A percentile compares a stretch with the other conserved stretches of the same genome.
These are phyloP conservation scores for Colletotrichum ledebouriae DNA, from an alignment of 2,329 filamentous ascomycete genomes.

Conservation along the genomic window DNA sequence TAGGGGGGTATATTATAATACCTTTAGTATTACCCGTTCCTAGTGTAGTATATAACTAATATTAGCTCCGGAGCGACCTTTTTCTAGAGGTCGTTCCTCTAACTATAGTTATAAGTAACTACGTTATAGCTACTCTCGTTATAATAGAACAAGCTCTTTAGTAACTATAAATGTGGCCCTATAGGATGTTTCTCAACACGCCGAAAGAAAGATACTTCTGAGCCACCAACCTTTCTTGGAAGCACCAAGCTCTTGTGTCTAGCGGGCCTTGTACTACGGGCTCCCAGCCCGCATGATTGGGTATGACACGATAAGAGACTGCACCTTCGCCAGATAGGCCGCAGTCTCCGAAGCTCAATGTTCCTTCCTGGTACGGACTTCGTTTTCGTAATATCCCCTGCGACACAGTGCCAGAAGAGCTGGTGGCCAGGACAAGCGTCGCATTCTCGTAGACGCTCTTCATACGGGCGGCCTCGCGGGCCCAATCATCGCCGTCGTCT, in stretches of 20 bases:
- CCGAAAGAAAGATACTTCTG: conserved; percentile 7
- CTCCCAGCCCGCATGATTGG: conserved; percentile 8
- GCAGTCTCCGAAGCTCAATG: neutral
- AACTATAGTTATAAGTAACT: too few relatives aligned
- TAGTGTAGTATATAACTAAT: too few relatives aligned
- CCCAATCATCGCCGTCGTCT: conserved; percentile 11
- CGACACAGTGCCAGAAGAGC: conserved; percentile 1
- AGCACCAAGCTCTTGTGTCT: conserved; percentile 5
- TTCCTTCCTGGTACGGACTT: neutral
- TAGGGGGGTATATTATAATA: too few relatives aligned
- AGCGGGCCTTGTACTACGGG: conserved; percentile 1
- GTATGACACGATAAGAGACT: neutral
- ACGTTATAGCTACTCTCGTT: too few relatives aligned
- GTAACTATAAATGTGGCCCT: too few relatives aligned
- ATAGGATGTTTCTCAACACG: too few relatives aligned
- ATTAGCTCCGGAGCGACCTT: too few relatives aligned
- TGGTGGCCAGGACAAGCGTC: conserved; percentile 1
- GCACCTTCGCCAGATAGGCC: neutral
- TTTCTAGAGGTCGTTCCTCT: too few relatives aligned
- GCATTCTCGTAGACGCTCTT: conserved; percentile 9
- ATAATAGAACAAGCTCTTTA: too few relatives aligned
- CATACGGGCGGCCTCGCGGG: neutral
- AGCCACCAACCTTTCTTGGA: neutral
- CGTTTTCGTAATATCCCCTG: neutral
- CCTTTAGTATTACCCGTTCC: too few relatives aligned